Percentiles rank a stretch among this genome's conserved stretches.
phyloP scores from a whole-genome alignment of 371 early-diverging fungal genomes.

The Haplosporangium sp. region DNA sequence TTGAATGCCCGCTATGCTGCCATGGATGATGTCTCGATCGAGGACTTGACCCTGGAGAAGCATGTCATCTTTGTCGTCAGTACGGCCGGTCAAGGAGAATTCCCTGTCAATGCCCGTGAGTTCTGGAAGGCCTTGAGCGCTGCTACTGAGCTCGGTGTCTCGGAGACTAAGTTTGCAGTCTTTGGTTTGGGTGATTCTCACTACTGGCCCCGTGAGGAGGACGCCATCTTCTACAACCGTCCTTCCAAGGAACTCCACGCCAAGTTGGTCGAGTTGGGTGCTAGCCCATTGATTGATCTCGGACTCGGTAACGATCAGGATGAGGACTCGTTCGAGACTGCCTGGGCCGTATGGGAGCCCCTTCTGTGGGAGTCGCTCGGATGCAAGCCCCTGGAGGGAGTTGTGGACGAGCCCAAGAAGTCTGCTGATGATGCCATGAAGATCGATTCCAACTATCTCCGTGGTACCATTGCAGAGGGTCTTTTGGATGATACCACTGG shows the following conservation, averaged over 20 bases:
- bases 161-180: slow-evolving; percentile 78
- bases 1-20: slow-evolving; percentile 78
- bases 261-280: slow-evolving; percentile 81
- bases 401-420: slow-evolving; percentile 74
- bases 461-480: slow-evolving; percentile 91
- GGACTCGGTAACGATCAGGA: slow-evolving; percentile 95
- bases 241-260: slow-evolving; percentile 87
- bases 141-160: slow-evolving; percentile 72
- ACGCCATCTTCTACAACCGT: slow-evolving; percentile 91
- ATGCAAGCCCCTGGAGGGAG: slow-evolving; percentile 73
- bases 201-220: slow-evolving; percentile 95
- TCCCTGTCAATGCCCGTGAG: slow-evolving; percentile 90
- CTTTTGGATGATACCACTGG: slow-evolving; percentile 88
- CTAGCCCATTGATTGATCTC: slow-evolving; percentile 66
- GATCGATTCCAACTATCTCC: slow-evolving; percentile 87
- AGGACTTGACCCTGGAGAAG: slow-evolving; percentile 81
- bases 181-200: slow-evolving; percentile 94
- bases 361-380: slow-evolving; percentile 87
- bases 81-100: slow-evolving; percentile 97
- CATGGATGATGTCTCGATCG: slow-evolving; percentile 85
- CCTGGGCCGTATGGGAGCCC: slow-evolving; percentile 80
- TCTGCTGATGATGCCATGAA: slow-evolving; percentile 92
- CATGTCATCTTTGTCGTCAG: slow-evolving; percentile 82
- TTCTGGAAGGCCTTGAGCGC: slow-evolving; percentile 82
- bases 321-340: slow-evolving; percentile 90